Conservation (phyloP, 1,139 yeast genomes). For the Protomyces inouyei region DNA sequence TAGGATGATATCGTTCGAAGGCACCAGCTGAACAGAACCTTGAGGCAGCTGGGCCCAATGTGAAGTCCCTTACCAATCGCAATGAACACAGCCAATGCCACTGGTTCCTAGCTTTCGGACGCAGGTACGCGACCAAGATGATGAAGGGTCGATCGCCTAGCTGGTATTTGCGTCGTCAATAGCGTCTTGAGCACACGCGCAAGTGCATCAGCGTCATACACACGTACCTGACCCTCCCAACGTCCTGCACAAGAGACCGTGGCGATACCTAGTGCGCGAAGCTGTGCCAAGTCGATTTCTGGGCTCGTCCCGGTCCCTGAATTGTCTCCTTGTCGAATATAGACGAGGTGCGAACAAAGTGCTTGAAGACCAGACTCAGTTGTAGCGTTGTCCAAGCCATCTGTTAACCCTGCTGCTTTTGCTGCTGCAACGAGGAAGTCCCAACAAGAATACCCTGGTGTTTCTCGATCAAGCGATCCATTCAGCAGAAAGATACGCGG, state of each 20-base stretch:
- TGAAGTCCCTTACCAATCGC: too few relatives aligned
- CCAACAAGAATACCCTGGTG: not conserved
- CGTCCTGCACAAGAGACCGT: not conserved
- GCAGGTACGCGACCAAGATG: not conserved
- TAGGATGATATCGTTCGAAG: too few relatives aligned
- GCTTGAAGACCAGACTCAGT: not conserved
- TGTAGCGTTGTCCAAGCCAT: not conserved
- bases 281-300: not conserved
- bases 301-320: not conserved
- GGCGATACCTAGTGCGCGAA: not conserved
- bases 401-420: not conserved
- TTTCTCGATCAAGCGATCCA: conserved; percentile 9
- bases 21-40: too few relatives aligned
- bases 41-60: too few relatives aligned
- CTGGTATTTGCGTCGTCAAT: not conserved
- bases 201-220: not conserved
- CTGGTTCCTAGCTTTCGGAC: not conserved
- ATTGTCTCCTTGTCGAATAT: not conserved
- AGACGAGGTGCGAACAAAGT: conserved; percentile 6
- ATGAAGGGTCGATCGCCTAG: not conserved
- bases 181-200: not conserved
- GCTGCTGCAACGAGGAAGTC: conserved; percentile 1
- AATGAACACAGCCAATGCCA: too few relatives aligned
- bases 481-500: conserved; percentile 7
- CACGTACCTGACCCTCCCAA: not conserved